phyloP scores from a whole-genome alignment of 2,329 filamentous ascomycete species.

The Cladophialophora bantiana region DNA sequence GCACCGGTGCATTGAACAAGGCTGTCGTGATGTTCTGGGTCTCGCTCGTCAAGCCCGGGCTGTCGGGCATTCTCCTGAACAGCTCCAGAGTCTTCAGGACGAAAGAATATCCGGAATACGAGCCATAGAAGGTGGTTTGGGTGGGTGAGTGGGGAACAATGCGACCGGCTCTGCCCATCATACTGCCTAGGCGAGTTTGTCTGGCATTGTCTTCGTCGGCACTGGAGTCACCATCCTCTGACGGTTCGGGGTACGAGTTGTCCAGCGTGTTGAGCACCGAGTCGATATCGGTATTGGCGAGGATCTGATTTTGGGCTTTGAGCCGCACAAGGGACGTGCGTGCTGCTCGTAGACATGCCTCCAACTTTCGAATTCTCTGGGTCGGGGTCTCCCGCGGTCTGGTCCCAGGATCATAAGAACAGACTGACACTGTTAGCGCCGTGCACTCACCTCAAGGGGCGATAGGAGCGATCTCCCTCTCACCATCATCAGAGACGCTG shows the following conservation, averaged over 20 bases:
- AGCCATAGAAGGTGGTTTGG: constrained; percentile 32
- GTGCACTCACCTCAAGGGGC: background rate
- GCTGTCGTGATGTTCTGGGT: constrained; percentile 21
- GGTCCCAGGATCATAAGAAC: constrained; percentile 33
- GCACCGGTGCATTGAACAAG: constrained; percentile 30
- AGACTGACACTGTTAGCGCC: constrained; percentile 25
- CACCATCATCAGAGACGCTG: constrained; percentile 30
- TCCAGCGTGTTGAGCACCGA: constrained; percentile 28
- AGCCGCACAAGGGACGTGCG: constrained; percentile 27
- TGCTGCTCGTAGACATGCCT: constrained; percentile 31
- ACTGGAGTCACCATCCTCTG: constrained; percentile 23
- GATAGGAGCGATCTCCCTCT: background rate
- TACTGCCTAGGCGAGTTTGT: constrained; percentile 26
- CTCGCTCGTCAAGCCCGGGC: constrained; percentile 7
- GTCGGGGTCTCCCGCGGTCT: constrained; percentile 36
- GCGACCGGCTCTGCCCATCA: constrained; percentile 28
- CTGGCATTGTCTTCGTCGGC: constrained; percentile 17
- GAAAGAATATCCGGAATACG: constrained; percentile 31
- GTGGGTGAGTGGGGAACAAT: constrained; percentile 24
- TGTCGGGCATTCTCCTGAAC: constrained; percentile 26
- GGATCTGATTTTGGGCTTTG: constrained; percentile 22
- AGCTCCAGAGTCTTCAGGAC: constrained; percentile 34
- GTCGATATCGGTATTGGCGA: constrained; percentile 24
- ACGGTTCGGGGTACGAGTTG: constrained; percentile 23
- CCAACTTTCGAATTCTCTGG: constrained; percentile 36